Percentiles rank a stretch among this genome's conserved stretches.
These are phyloP conservation scores for Fusarium oxysporum DNA, from an alignment of 2,329 filamentous ascomycete species.

Conservation along the genomic window DNA sequence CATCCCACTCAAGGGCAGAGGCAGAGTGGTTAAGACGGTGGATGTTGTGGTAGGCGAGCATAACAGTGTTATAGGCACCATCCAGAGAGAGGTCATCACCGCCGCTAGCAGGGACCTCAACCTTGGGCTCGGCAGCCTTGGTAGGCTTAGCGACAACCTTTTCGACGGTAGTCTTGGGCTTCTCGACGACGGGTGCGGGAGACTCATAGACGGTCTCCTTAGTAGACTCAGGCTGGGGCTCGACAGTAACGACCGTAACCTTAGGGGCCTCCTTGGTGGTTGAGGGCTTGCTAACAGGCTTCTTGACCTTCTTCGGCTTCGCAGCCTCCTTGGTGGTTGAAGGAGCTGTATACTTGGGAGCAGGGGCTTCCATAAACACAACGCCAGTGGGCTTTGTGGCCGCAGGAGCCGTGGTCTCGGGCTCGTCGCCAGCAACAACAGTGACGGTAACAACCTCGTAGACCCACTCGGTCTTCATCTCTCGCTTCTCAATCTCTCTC, in stretches of 20 bases:
- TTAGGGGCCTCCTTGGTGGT: slow-evolving; percentile 25
- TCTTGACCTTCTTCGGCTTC: slow-evolving; percentile 20
- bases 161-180: slow-evolving; percentile 23
- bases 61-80: slow-evolving; percentile 52
- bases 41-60: slow-evolving; percentile 82
- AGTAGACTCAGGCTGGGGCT: slow-evolving; percentile 12
- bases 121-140: slow-evolving; percentile 20
- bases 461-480: slow-evolving; percentile 55
- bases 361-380: slow-evolving; percentile 42
- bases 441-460: slow-evolving; percentile 58
- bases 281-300: slow-evolving; percentile 23
- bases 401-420: slow-evolving; percentile 25
- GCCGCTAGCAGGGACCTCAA: slow-evolving; percentile 9
- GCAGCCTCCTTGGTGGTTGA: slow-evolving; percentile 19
- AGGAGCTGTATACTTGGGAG: neutral
- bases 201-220: slow-evolving; percentile 9
- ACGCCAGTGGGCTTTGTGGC: slow-evolving; percentile 27
- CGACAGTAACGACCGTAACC: slow-evolving; percentile 20
- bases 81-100: slow-evolving; percentile 21
- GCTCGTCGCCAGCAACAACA: slow-evolving; percentile 53
- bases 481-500: slow-evolving; percentile 55
- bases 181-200: slow-evolving; percentile 21
- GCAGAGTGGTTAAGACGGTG: slow-evolving; percentile 87
- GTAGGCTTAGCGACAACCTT: slow-evolving; percentile 24
- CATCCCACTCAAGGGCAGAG: slow-evolving; percentile 72